Conservation (phyloP, 2,329 filamentous ascomycete genomes). For the Diaporthe eres region DNA sequence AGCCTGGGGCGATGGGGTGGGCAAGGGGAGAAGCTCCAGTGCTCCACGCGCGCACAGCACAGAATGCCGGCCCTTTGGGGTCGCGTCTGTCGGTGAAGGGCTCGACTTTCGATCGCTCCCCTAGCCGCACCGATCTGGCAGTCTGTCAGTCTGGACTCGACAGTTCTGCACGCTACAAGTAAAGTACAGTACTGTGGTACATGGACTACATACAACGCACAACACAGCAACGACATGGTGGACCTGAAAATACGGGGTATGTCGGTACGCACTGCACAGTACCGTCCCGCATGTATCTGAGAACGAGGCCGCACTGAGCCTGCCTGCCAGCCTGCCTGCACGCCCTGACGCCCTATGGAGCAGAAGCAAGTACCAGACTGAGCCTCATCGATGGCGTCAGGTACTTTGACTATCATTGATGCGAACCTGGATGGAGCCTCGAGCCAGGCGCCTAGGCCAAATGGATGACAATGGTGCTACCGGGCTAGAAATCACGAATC, state of each 20-base stretch:
- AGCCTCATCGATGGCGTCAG: constrained; percentile 33
- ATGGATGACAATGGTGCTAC: constrained; percentile 33
- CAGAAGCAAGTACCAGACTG: constrained; percentile 28
- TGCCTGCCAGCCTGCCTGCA: background rate
- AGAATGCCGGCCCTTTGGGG: constrained; percentile 7
- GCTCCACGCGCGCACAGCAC: constrained; percentile 27
- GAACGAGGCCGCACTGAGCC: background rate
- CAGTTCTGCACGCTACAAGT: too few species aligned
- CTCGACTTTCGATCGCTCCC: constrained; percentile 30
- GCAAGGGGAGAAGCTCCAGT: constrained; percentile 24
- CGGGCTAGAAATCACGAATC: constrained; percentile 37
- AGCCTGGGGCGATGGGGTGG: constrained; percentile 30
- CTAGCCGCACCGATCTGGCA: constrained; percentile 21
- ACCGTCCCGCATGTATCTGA: constrained; percentile 18
- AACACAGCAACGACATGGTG: constrained; percentile 14
- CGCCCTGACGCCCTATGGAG: constrained; percentile 26
- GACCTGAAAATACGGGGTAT: background rate
- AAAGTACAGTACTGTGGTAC: too few species aligned
- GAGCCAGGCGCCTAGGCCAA: constrained; percentile 19
- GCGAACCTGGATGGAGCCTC: constrained; percentile 28
- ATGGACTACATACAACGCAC: constrained; percentile 3
- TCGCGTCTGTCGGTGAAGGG: constrained; percentile 40
- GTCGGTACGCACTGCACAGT: background rate
- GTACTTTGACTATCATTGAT: constrained; percentile 25
- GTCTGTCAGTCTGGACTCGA: background rate